Base-by-base conservation (phyloP, 805 yeast species). In the Kodamaea jinghongensis region DNA sequence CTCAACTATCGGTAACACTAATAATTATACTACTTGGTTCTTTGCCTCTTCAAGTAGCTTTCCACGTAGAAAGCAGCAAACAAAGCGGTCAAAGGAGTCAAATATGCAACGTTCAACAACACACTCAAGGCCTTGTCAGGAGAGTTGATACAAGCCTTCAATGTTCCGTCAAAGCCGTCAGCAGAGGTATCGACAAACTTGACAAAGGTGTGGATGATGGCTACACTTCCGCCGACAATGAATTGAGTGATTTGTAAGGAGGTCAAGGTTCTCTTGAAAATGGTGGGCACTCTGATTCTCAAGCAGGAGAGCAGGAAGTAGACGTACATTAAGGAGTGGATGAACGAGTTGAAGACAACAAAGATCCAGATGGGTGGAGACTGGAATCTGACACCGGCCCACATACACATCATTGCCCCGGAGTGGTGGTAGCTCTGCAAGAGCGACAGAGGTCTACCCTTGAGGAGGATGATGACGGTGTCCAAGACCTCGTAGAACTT, bases 351-450 rank as follows among this genome's bases (percentile, higher is more conserved):
- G 75, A 83, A 83, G 17, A 79, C 86, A 32, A 82, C 87, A 61
- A 83, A 83, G 51, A 83, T 79, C 89, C 89, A 83, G 56, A 83
- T 83, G 26, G 89, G 89, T 4, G 88, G 86, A 10, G 86, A 74
- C 37, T 75, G 76, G 60, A 65, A 83, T 42, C 88, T 66, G 41
- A 80, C 75, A 2, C 89, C 89, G 6, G 85, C 76, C 88, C 88
- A 83, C 89, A 83, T 83, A 44, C 86, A 81, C 61, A 83, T 65
- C 79, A 83, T 83, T 35, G 89, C 89, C 17, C 89, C 89, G 4
- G 88, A 76, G 58, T 83, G 89, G 56, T 83, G 89, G 61, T 83
- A 83, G 42, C 84, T 77, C 60, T 83, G 89, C 52, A 83, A 67
- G 42, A 83, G 63, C 4, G 83, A 76, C 10, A 84, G 76, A 11